Conservation (phyloP, 768 basidiomycete species). For the Collybia sordida region DNA sequence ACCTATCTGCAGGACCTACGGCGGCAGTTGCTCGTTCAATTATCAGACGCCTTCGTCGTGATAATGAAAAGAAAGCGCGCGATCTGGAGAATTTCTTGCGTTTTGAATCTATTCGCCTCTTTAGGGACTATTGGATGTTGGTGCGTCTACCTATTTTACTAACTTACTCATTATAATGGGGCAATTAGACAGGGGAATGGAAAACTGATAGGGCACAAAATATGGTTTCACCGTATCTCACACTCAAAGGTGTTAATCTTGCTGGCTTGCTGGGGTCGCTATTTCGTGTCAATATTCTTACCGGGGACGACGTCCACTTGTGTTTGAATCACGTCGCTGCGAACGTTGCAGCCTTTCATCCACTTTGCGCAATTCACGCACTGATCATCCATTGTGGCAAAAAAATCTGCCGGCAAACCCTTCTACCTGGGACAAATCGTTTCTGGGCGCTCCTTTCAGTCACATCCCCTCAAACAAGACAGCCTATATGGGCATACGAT, state of each 20-base stretch:
- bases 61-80: too few relatives aligned
- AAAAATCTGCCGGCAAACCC: constrained; percentile 26
- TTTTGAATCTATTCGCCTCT: neutral
- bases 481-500: neutral
- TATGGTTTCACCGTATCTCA: constrained; percentile 3
- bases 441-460: constrained; percentile 16
- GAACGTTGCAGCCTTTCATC: constrained; percentile 20
- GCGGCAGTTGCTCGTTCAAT: neutral
- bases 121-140: neutral
- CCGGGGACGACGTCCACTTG: constrained; percentile 24
- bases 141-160: neutral
- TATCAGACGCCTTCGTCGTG: too few relatives aligned
- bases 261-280: constrained; percentile 31
- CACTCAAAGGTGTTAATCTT: constrained; percentile 22
- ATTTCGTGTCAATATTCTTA: constrained; percentile 21
- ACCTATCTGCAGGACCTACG: too few relatives aligned
- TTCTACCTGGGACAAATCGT: constrained; percentile 12
- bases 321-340: constrained; percentile 24
- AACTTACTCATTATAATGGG: neutral
- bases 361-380: constrained; percentile 33
- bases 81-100: neutral
- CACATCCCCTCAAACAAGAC: neutral
- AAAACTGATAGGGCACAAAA: neutral
- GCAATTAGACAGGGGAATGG: neutral
- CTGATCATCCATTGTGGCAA: constrained; percentile 28